These are phyloP conservation scores for Tieghemostelium lacteum DNA, from an alignment of 78 protist species.

Conservation along the genomic window DNA sequence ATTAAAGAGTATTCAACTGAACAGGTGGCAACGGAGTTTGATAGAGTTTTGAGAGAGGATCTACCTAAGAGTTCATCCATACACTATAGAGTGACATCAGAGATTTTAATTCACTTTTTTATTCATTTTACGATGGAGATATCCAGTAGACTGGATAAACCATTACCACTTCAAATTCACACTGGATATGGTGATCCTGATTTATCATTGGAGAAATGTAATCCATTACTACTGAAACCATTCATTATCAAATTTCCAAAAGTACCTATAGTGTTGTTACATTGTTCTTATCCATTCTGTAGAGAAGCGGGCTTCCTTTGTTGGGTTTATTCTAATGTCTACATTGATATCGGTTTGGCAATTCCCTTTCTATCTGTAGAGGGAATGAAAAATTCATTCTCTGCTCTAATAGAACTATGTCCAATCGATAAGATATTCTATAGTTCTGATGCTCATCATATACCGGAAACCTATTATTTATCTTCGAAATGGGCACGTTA, in stretches of 20 bases:
- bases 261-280: slow-evolving; percentile 52
- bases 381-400: slow-evolving; percentile 39
- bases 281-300: slow-evolving; percentile 49
- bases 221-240: slow-evolving; percentile 51
- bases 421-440: slow-evolving; percentile 63
- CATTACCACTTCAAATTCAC: slow-evolving; percentile 66
- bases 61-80: background rate
- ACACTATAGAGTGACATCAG: slow-evolving; percentile 9
- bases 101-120: slow-evolving; percentile 36
- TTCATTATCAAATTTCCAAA: slow-evolving; percentile 19
- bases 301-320: slow-evolving; percentile 43
- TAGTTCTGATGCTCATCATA: slow-evolving; percentile 53
- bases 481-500: slow-evolving; percentile 32
- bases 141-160: background rate
- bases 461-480: slow-evolving; percentile 43
- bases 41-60: background rate
- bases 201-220: slow-evolving; percentile 11
- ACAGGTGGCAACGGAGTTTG: slow-evolving; percentile 5
- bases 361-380: slow-evolving; percentile 18
- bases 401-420: slow-evolving; percentile 6
- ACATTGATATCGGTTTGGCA: slow-evolving; percentile 63
- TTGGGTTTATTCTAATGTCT: slow-evolving; percentile 62
- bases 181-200: slow-evolving; percentile 73
- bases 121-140: slow-evolving; percentile 51
- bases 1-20: background rate